Evolutionary conservation across 1,284 basidiomycete species (phyloP), one percentile per base, ranked within the genome.

Genomic region (Cryptococcus sp.): DNA sequence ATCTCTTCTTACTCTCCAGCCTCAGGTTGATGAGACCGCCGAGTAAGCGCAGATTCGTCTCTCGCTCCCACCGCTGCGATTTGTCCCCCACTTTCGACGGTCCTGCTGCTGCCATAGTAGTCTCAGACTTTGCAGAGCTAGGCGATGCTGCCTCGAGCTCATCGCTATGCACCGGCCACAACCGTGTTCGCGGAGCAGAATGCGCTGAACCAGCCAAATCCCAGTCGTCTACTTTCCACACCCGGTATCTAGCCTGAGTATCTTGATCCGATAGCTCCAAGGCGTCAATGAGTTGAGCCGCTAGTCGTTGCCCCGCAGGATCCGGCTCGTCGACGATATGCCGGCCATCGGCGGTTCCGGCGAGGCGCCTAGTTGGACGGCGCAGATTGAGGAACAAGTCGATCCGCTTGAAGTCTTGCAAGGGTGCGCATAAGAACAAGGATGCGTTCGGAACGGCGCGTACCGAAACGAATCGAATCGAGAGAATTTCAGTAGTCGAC

Each of bases 1-100:
- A 60, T 40, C 57, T 50, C 54, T 62, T 65, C 53, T 63, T 65
- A 42, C 63, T 65, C 48, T 65, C 63, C 54, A 65, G 25, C 18
- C 59, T 53, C 32, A 65, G 52, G 7, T 54, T 57, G 13, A 65
- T 28, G 25, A 65, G 43, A 4, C 63, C 63, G 16, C 63, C 63
- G 28, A 65, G 51, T 19, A 65, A 45, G 44, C 51, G 55, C 18
- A 65, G 32, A 50, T 65, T 54, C 45, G 61, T 65, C 40, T 63
- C 54, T 50, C 63, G 31, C 39, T 65, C 63, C 63, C 63, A 65
- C 19, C 58, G 52, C 34, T 45, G 43, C 40, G 24, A 16, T 7
- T 37, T 43, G 34, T 34, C 48, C 22, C n/a, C 44, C 24, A 21
- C 48, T 45, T 21, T 51, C 46, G 24, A 13, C 34, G 24, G 24